Percentiles rank a stretch among this genome's conserved stretches.
These are phyloP conservation scores for Xylaria flabelliformis DNA, from an alignment of 495 filamentous ascomycete genomes.

Conservation along the genomic window DNA sequence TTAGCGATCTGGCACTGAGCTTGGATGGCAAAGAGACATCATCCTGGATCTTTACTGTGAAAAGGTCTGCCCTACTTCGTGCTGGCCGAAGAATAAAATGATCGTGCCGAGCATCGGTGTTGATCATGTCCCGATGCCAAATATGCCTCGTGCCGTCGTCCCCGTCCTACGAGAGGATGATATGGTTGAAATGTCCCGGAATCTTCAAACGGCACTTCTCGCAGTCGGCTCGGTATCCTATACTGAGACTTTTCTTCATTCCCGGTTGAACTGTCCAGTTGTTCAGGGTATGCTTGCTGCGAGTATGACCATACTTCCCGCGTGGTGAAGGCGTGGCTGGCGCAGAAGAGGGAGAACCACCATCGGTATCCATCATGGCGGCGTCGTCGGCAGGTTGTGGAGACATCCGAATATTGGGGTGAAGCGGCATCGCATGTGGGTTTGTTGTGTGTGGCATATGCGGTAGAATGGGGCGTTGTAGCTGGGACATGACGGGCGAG, in stretches of 20 bases:
- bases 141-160: neutral
- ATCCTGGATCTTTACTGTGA: neutral
- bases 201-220: constrained; percentile 82
- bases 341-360: constrained; percentile 35
- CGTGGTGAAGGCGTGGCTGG: constrained; percentile 46
- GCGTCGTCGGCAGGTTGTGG: constrained; percentile 35
- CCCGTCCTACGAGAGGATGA: constrained; percentile 62
- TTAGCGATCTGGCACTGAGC: neutral
- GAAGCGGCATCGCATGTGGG: constrained; percentile 36
- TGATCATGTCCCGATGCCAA: constrained; percentile 8
- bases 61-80: neutral
- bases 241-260: constrained; percentile 74
- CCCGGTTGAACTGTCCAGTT: constrained; percentile 56
- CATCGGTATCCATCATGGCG: constrained; percentile 44
- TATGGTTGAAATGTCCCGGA: constrained; percentile 89
- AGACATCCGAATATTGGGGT: constrained; percentile 44
- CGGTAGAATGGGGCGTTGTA: constrained; percentile 37
- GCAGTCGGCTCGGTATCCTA: constrained; percentile 87
- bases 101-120: neutral
- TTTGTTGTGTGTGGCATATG: constrained; percentile 44
- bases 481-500: constrained; percentile 28
- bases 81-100: neutral
- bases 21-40: neutral
- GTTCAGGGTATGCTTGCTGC: constrained; percentile 56
- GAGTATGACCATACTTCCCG: constrained; percentile 47